Evolutionary conservation across 1,139 yeast species (phyloP), one percentile per base, ranked within the genome.

Genomic region (Suhomyces coccinellae): DNA sequence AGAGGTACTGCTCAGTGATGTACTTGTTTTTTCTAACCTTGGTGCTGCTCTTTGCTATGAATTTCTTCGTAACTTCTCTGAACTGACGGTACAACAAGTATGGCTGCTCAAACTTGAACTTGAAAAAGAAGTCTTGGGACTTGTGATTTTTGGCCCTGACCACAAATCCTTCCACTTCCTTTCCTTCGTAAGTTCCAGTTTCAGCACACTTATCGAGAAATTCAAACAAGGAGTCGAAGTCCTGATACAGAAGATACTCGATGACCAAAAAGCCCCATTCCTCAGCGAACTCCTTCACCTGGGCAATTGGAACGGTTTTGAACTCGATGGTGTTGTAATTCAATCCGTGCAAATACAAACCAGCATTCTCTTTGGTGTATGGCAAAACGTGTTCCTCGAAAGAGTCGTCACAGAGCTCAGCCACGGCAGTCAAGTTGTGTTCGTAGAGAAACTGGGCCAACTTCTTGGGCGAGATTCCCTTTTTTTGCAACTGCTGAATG

Each of bases 301-400:
- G 58, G 0, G 68, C 71, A 66, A 88, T 80, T 0, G 87, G 77
- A 44, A 77, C 73, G 0, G 98, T 89, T 13, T 65, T 56, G 59
- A 95, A 93, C 7, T 68, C 59, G 0, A 82, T 75, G 2, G 76
- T 71, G 59, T 95, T 95, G 48, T 66, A 61, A 61, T 93, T 95
- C 38, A 95, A 66, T 0, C 99, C 99, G 59, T 93, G 99, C 16
- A 95, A 63, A 54, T 93, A 95, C 12, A 95, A 71, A 0, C 99
- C 99, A 0, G 96, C 82, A 13, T 70, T 69, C 1, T 83, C 82
- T 4, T 69, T 73, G 2, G 76, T 63, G 57, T 95, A 95, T 42
- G 85, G 85, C 44, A 95, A 70, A 11, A 95, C 89, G 62, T 95
- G 99, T 63, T 95, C 99, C 61, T 95, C 99, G 64, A 95, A 95